Conservation (phyloP, 352 stramenopile genomes). For the Pythium chondricola region DNA sequence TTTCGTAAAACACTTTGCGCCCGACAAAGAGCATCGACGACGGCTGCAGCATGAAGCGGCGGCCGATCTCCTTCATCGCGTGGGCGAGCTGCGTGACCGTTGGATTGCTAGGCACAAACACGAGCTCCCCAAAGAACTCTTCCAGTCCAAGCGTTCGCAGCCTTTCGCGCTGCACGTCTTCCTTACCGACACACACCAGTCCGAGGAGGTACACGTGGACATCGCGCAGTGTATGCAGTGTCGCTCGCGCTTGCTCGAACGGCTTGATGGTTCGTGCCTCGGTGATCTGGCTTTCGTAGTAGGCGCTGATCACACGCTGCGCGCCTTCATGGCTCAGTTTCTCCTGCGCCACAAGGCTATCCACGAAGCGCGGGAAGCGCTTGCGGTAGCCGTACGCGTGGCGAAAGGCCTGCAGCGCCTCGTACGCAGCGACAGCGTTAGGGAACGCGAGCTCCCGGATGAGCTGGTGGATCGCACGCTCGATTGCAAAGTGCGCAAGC, state of each 20-base stretch:
- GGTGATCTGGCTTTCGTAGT: slow-evolving; percentile 74
- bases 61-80: slow-evolving; percentile 67
- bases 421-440: slow-evolving; percentile 54
- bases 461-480: slow-evolving; percentile 68
- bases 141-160: slow-evolving; percentile 58
- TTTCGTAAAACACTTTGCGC: slow-evolving; percentile 82
- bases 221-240: slow-evolving; percentile 45
- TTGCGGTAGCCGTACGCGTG: slow-evolving; percentile 80
- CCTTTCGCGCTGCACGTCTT: slow-evolving; percentile 65
- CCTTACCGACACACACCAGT: slow-evolving; percentile 69
- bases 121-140: slow-evolving; percentile 57
- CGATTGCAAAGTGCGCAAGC: slow-evolving; percentile 73
- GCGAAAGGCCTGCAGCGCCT: slow-evolving; percentile 73
- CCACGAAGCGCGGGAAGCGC: slow-evolving; percentile 78
- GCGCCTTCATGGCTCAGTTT: slow-evolving; percentile 37
- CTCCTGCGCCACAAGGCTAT: slow-evolving; percentile 54
- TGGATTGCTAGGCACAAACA: slow-evolving; percentile 64
- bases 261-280: slow-evolving; percentile 62
- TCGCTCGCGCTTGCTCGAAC: slow-evolving; percentile 45
- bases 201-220: slow-evolving; percentile 49
- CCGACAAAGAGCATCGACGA: slow-evolving; percentile 81
- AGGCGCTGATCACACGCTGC: slow-evolving; percentile 57
- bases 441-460: slow-evolving; percentile 62
- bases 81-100: slow-evolving; percentile 51
- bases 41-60: slow-evolving; percentile 50